Evolutionary conservation across 176 grass and related monocot species (phyloP).

Genomic region (Calamus simplicifolius): DNA sequence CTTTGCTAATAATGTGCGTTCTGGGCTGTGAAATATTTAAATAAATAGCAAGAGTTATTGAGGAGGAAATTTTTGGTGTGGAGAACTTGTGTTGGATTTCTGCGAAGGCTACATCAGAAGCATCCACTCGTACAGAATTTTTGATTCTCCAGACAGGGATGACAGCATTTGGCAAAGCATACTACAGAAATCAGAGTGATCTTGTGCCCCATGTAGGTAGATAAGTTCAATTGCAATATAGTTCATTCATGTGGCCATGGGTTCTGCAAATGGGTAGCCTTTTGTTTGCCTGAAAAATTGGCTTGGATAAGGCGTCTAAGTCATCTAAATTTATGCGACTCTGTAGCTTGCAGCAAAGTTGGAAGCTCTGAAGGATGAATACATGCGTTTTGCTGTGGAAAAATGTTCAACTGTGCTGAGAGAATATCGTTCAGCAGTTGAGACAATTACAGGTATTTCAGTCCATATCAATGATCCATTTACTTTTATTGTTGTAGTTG

Average conservation of each 20-base stretch:
- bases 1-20: neutral
- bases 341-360: conserved; percentile 26
- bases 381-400: conserved; percentile 28
- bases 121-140: conserved; percentile 7
- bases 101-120: conserved; percentile 20
- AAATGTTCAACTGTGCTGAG: conserved; percentile 28
- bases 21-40: neutral
- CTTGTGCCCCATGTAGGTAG: conserved; percentile 22
- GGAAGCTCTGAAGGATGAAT: conserved; percentile 21
- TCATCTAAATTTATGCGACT: no score
- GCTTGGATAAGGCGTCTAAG: no score
- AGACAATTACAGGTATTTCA: conserved; percentile 29
- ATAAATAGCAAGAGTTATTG: conserved; percentile 28
- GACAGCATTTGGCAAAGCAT: conserved; percentile 32
- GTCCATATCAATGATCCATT: neutral
- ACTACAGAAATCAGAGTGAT: conserved; percentile 22
- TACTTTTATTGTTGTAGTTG: neutral
- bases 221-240: neutral
- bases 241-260: no score
- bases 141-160: conserved; percentile 30
- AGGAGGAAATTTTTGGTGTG: conserved; percentile 32
- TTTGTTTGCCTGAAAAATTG: no score
- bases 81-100: conserved; percentile 33
- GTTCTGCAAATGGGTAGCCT: no score
- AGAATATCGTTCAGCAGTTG: conserved; percentile 31